Evolutionary conservation across 1,284 basidiomycete genomes (phyloP).

Genomic region (Trametes hirsuta): DNA sequence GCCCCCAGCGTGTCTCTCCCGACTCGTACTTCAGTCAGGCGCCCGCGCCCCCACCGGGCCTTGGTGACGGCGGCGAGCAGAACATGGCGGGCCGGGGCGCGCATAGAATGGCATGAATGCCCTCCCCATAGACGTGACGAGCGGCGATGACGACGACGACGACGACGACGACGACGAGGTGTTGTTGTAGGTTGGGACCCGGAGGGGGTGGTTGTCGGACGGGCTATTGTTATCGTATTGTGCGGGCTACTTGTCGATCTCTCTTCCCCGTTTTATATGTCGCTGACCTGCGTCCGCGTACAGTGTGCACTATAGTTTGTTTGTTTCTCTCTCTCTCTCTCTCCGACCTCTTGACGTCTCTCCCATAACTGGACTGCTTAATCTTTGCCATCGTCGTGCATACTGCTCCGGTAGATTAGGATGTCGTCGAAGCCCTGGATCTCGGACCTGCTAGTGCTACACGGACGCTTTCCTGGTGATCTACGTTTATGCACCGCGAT

Average conservation of each 20-base stretch:
- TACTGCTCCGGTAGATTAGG: not conserved
- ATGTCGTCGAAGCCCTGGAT: not conserved
- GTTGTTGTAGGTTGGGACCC: slow-evolving; percentile 17
- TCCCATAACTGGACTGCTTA: not conserved
- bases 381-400: not conserved
- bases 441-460: slow-evolving; percentile 2
- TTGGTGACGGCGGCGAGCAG: slow-evolving; percentile 11
- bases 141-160: not conserved
- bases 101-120: slow-evolving; percentile 15
- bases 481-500: slow-evolving; percentile 5
- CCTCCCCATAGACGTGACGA: slow-evolving; percentile 5
- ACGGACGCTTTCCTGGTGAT: slow-evolving; percentile 10
- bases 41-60: slow-evolving; percentile 28
- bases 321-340: not conserved
- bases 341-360: not conserved
- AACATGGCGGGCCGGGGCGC: slow-evolving; percentile 28
- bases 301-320: slow-evolving; percentile 20
- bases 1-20: slow-evolving; percentile 14
- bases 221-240: slow-evolving; percentile 15
- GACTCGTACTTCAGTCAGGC: slow-evolving; percentile 17
- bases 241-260: slow-evolving; percentile 25
- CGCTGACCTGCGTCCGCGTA: slow-evolving; percentile 8
- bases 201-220: not conserved
- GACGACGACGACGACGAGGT: too few relatives aligned
- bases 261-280: slow-evolving; percentile 11